phyloP scores from a whole-genome alignment of 2,329 filamentous ascomycete species.

The Thyridium curvatum region DNA sequence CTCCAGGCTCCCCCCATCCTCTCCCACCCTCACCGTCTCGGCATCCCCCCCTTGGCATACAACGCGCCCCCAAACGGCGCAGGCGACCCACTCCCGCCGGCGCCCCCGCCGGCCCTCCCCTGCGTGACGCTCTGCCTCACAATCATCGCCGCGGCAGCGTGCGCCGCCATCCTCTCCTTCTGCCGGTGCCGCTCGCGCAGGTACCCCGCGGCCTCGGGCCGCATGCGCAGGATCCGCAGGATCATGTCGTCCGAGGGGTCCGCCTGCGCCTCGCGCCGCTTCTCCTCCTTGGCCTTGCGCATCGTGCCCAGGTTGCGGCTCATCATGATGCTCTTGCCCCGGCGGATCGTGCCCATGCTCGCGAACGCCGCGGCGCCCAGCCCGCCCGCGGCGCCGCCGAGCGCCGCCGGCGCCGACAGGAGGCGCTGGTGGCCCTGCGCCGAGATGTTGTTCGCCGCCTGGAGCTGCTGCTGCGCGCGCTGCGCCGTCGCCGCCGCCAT shows the following conservation, averaged over 20 bases:
- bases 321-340: constrained; percentile 82
- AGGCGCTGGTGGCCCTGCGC: too few species aligned
- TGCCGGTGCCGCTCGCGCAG: constrained; percentile 86
- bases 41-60: constrained; percentile 39
- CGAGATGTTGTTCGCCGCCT: constrained; percentile 44
- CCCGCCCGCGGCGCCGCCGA: constrained; percentile 42
- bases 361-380: constrained; percentile 46
- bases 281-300: constrained; percentile 92
- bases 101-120: constrained; percentile 41
- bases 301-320: constrained; percentile 92
- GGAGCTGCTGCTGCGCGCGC: constrained; percentile 63
- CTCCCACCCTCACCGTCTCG: constrained; percentile 32
- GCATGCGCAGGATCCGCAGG: constrained; percentile 86
- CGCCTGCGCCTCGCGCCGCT: constrained; percentile 88
- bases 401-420: constrained; percentile 60
- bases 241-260: constrained; percentile 99
- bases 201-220: constrained; percentile 82
- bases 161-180: constrained; percentile 85
- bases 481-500: constrained; percentile 87
- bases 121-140: constrained; percentile 79
- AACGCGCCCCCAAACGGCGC: constrained; percentile 24
- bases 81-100: too few species aligned
- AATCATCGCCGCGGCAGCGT: constrained; percentile 88
- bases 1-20: background rate
- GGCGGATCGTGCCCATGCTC: constrained; percentile 61